Evolutionary conservation across 768 basidiomycete genomes (phyloP).

Genomic region (Jaapia argillacea): DNA sequence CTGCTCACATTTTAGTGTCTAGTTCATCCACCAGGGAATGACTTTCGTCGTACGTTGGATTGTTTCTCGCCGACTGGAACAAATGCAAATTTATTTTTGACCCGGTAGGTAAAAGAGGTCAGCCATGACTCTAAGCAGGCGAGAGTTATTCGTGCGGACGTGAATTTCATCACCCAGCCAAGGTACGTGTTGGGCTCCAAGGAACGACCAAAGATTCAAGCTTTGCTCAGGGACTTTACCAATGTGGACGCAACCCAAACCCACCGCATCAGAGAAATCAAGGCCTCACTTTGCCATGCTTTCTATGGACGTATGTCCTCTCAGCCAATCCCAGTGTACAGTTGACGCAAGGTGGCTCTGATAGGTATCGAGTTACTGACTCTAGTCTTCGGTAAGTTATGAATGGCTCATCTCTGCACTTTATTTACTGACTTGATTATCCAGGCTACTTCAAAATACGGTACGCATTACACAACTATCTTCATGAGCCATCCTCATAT

Average conservation of each 20-base stretch:
- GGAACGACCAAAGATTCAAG: not conserved
- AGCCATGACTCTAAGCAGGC: slow-evolving; percentile 72
- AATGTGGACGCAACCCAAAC: slow-evolving; percentile 74
- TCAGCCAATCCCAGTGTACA: too few relatives aligned
- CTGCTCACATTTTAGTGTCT: too few relatives aligned
- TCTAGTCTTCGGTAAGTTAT: slow-evolving; percentile 64
- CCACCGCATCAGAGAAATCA: slow-evolving; percentile 59
- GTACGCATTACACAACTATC: slow-evolving; percentile 19
- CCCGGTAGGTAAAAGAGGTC: slow-evolving; percentile 73
- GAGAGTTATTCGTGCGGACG: slow-evolving; percentile 59
- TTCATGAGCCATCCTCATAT: not conserved
- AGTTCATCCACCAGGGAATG: slow-evolving; percentile 86
- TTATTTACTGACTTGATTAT: slow-evolving; percentile 1
- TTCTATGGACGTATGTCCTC: slow-evolving; percentile 62
- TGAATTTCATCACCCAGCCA: slow-evolving; percentile 76
- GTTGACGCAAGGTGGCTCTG: too few relatives aligned
- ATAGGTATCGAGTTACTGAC: slow-evolving; percentile 59
- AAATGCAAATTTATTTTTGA: not conserved
- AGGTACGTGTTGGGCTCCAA: slow-evolving; percentile 27
- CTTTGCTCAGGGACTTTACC: slow-evolving; percentile 55
- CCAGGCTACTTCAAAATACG: slow-evolving; percentile 76
- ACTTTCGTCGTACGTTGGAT: slow-evolving; percentile 55
- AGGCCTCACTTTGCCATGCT: slow-evolving; percentile 39
- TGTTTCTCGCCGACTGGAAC: not conserved
- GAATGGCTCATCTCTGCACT: not conserved